These are phyloP conservation scores for Spathaspora boniae DNA, from an alignment of 805 yeast species.

Conservation along the genomic window DNA sequence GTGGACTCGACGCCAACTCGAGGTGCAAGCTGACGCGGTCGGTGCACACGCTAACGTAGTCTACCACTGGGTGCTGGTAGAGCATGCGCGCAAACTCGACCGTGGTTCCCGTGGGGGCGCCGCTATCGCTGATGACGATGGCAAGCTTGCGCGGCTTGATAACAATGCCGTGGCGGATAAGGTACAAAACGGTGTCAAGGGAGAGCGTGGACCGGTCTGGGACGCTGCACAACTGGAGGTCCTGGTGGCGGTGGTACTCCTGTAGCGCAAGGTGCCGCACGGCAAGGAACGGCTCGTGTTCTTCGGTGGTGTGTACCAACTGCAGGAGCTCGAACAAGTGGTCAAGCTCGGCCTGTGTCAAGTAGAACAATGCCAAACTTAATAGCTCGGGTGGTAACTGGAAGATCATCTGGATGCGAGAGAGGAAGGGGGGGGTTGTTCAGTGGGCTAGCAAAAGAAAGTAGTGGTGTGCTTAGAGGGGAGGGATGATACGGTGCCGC, in stretches of 20 bases:
- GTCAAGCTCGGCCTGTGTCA: conserved; percentile 8
- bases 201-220: background rate
- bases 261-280: conserved; percentile 11
- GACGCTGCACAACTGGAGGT: conserved; percentile 7
- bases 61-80: conserved; percentile 1
- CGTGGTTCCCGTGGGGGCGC: background rate
- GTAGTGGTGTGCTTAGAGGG: no score
- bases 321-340: conserved; percentile 8
- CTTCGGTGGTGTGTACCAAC: background rate
- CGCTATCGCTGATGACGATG: conserved; percentile 1
- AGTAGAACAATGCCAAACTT: conserved; percentile 5
- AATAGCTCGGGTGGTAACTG: conserved; percentile 11
- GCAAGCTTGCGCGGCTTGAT: conserved; percentile 19
- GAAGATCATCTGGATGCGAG: conserved; percentile 6
- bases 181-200: no score
- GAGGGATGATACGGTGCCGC: no score
- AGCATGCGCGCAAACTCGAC: conserved; percentile 7
- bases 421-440: no score
- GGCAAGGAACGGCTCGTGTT: conserved; percentile 2
- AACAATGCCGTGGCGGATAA: conserved; percentile 13
- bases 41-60: background rate
- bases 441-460: no score
- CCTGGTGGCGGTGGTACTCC: conserved; percentile 5
- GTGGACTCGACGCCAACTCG: no score
- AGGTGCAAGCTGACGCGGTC: background rate